Evolutionary conservation across 371 early-diverging fungal species (phyloP), one percentile per base, ranked within the genome.

Genomic region (Fennellomyces sp.): DNA sequence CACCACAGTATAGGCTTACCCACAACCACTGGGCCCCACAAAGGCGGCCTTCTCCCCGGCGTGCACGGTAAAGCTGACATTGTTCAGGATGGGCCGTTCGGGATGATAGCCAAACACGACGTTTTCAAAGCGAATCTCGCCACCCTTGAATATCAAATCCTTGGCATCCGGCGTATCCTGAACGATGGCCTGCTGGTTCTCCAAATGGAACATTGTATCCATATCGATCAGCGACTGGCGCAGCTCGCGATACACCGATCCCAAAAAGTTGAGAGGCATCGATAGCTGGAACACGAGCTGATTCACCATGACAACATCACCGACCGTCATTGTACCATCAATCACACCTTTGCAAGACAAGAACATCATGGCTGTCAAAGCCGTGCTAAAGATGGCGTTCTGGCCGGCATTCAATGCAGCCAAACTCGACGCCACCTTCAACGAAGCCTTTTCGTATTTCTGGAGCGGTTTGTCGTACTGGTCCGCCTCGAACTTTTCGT

Each of bases 281-380:
- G 94, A 92, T 4, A 96, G 79, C 65, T 96, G 96, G 68, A 97
- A 97, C 19, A 98, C 91, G 21, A 97, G 87, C 21, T 96, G 95
- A 63, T 97, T 97, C 57, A 97, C 87, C 95, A 98, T 92, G 21
- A 98, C 98, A 2, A 98, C 84, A 72, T 98, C 98, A 41, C 98
- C 98, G 12, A 97, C 90, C 1, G 94, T 96, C 86, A 96, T 82
- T 1, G 87, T 79, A 26, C 94, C 95, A 13, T 78, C 68, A 11
- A 93, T 65, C 0, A 97, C 91, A 23, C 96, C 96, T 47, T 94
- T 83, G 1, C 92, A 88, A 0, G 96, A 94, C 76, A 97, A 78
- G 45, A 89, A 92, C 97, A 97, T 97, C 92, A 96, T 95, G 23
- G 77, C 64, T 0, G 96, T 94, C 53, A 97, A 78, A 6, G 94